phyloP scores from a whole-genome alignment of 352 stramenopile genomes.

The Phytopythium ostracodes region DNA sequence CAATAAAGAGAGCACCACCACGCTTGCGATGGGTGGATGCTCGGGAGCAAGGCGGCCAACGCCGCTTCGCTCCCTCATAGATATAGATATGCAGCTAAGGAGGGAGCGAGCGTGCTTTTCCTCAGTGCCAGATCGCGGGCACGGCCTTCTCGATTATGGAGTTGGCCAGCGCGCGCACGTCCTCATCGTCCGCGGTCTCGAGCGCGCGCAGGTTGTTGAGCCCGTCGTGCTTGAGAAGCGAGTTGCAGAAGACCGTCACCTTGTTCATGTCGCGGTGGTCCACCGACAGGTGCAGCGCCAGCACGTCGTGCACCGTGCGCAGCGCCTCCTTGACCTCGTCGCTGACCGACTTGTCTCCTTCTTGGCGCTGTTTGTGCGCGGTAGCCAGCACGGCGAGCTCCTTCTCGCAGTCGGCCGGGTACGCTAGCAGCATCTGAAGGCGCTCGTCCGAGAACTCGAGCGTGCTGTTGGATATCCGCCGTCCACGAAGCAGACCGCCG shows the following conservation, averaged over 20 bases:
- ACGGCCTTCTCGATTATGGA: slow-evolving; percentile 82
- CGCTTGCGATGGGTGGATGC: too few species aligned
- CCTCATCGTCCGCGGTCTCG: slow-evolving; percentile 40
- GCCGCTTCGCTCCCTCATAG: not conserved
- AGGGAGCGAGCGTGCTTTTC: too few species aligned
- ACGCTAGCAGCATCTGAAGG: slow-evolving; percentile 47
- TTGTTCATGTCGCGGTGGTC: slow-evolving; percentile 78
- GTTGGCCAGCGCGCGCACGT: slow-evolving; percentile 55
- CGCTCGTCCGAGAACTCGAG: slow-evolving; percentile 41
- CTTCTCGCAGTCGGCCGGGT: slow-evolving; percentile 51
- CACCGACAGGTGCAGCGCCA: slow-evolving; percentile 67
- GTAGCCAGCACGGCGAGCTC: slow-evolving; percentile 45
- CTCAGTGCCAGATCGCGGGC: slow-evolving; percentile 75
- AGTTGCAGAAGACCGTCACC: slow-evolving; percentile 82
- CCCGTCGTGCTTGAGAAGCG: slow-evolving; percentile 65
- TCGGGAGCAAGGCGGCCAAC: too few species aligned
- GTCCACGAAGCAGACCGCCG: slow-evolving; percentile 1
- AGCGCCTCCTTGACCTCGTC: slow-evolving; percentile 51
- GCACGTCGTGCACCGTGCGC: slow-evolving; percentile 55
- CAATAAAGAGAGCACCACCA: too few species aligned
- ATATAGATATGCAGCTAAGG: not conserved
- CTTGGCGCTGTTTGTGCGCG: slow-evolving; percentile 14
- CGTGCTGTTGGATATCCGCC: slow-evolving; percentile 22
- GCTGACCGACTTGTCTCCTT: slow-evolving; percentile 10
- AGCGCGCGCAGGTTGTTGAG: slow-evolving; percentile 63